Percentiles rank a stretch among this genome's conserved stretches.
Evolutionary conservation across 2,329 filamentous ascomycete species (phyloP).

Genomic region (Graphium sp.): DNA sequence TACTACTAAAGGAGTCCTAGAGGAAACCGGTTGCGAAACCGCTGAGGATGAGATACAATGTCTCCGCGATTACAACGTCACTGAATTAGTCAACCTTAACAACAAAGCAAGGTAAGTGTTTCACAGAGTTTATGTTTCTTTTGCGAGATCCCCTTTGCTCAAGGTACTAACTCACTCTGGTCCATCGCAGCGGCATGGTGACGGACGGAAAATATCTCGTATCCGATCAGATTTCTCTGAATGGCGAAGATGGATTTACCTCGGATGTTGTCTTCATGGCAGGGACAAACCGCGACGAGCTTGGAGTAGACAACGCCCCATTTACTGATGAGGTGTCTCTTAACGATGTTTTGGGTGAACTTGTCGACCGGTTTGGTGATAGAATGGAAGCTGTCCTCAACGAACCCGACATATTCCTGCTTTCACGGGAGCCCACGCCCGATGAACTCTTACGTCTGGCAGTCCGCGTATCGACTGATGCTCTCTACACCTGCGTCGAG

Average conservation of each 20-base stretch:
- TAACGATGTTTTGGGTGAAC: constrained; percentile 7
- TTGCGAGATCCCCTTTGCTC: neutral
- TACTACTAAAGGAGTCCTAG: constrained; percentile 9
- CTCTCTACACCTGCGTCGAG: constrained; percentile 15
- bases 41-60: constrained; percentile 10
- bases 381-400: constrained; percentile 8
- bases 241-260: constrained; percentile 8
- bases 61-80: constrained; percentile 10
- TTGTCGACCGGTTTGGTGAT: constrained; percentile 7
- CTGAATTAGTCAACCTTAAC: constrained; percentile 12
- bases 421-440: constrained; percentile 5
- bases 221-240: constrained; percentile 11
- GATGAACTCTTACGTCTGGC: constrained; percentile 15
- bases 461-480: constrained; percentile 10
- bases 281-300: constrained; percentile 19
- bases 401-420: constrained; percentile 6
- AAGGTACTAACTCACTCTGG: neutral
- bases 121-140: neutral
- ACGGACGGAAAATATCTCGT: constrained; percentile 14
- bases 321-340: constrained; percentile 10
- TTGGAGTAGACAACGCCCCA: constrained; percentile 13
- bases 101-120: constrained; percentile 11
- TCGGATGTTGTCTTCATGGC: constrained; percentile 15
- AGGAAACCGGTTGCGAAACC: constrained; percentile 10
- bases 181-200: constrained; percentile 8